Conservation (phyloP, 2,329 filamentous ascomycete species). For the Pleomassaria siparia region DNA sequence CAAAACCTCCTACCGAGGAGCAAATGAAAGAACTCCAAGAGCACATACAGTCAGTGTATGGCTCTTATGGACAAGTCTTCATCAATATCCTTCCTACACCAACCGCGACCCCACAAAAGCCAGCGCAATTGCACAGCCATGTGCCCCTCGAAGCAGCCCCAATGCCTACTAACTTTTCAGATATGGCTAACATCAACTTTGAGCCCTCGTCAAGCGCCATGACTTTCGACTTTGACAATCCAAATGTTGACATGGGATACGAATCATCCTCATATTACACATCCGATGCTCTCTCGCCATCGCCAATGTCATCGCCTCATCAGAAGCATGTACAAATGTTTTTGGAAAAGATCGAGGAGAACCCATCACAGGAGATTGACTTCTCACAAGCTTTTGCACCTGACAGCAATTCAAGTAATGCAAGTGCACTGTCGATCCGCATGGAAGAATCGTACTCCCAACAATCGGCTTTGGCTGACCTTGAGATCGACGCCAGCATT, state of each 20-base stretch:
- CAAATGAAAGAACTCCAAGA: conserved; percentile 46
- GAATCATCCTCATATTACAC: conserved; percentile 54
- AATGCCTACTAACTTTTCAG: conserved; percentile 62
- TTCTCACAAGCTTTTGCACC: conserved; percentile 37
- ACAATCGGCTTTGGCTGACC: conserved; percentile 38
- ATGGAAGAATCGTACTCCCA: conserved; percentile 9
- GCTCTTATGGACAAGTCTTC: conserved; percentile 44
- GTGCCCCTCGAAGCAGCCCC: conserved; percentile 55
- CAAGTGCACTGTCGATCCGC: conserved; percentile 18
- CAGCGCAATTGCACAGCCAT: conserved; percentile 41
- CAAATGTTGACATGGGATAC: conserved; percentile 48
- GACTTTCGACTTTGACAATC: conserved; percentile 43
- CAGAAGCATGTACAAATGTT: conserved; percentile 38
- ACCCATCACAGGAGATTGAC: conserved; percentile 28
- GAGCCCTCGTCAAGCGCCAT: conserved; percentile 42
- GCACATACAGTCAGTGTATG: conserved; percentile 48
- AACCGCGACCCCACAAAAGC: conserved; percentile 50
- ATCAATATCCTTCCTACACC: conserved; percentile 59
- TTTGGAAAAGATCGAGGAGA: conserved; percentile 37
- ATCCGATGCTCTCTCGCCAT: conserved; percentile 53
- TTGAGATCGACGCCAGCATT: conserved; percentile 62
- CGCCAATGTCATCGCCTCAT: conserved; percentile 40
- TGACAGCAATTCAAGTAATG: conserved; percentile 22
- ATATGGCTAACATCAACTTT: conserved; percentile 51
- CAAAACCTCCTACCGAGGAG: conserved; percentile 42